Evolutionary conservation across 345 rosid genomes (phyloP).

Genomic region (Salix arbutifolia): DNA sequence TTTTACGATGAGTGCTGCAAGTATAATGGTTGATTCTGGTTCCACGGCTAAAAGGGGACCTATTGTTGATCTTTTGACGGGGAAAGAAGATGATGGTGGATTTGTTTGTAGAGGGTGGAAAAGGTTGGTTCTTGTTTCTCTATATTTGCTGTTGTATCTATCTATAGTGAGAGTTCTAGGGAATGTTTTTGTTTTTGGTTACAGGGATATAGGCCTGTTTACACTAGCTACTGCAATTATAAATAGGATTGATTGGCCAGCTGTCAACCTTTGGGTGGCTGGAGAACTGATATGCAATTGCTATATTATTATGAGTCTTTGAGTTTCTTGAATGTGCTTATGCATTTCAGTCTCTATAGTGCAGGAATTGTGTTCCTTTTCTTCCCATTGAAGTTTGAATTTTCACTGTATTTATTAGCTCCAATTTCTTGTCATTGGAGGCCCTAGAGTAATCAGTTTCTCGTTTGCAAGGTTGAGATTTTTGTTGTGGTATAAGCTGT

Average conservation of each 20-base stretch:
- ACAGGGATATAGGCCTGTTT: neutral
- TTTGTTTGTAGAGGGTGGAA: slow-evolving; percentile 83
- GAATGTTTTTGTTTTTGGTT: neutral
- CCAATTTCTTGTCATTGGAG: neutral
- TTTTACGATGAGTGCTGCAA: slow-evolving; percentile 21
- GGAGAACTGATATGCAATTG: neutral
- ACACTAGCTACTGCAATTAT: neutral
- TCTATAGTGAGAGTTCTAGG: neutral
- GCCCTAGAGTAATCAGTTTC: neutral
- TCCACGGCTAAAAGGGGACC: slow-evolving; percentile 43
- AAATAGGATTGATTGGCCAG: neutral
- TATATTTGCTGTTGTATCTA: neutral
- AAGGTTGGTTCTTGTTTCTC: slow-evolving; percentile 45
- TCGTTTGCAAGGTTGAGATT: neutral
- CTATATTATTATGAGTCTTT: neutral
- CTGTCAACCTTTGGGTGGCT: neutral
- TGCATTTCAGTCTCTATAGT: neutral
- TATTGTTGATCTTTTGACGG: slow-evolving; percentile 33
- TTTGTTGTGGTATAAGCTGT: neutral
- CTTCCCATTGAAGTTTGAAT: neutral
- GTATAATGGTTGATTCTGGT: slow-evolving; percentile 80
- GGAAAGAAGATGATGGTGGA: slow-evolving; percentile 68
- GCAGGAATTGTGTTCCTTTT: neutral
- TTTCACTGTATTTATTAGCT: neutral
- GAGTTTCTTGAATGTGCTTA: neutral